Conservation (phyloP, 306 rosid genomes). For the Ormosia semicastrata region DNA sequence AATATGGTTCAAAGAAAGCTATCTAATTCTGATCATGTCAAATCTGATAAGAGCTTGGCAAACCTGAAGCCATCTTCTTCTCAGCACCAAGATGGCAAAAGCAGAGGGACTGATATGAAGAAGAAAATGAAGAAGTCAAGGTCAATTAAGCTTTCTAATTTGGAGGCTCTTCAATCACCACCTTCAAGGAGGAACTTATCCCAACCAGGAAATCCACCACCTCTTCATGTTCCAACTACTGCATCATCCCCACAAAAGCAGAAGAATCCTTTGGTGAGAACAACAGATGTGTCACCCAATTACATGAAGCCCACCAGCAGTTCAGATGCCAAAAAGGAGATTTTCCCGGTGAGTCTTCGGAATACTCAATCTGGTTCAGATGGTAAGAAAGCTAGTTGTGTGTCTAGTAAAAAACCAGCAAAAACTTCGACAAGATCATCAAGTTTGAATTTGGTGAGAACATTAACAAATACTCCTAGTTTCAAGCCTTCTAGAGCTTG, state of each 20-base stretch:
- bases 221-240: constrained; percentile 32
- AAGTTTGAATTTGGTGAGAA: constrained; percentile 45
- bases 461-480: constrained; percentile 48
- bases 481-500: constrained; percentile 46
- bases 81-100: constrained; percentile 53
- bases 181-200: constrained; percentile 35
- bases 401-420: constrained; percentile 37
- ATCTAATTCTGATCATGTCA: constrained; percentile 45
- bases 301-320: constrained; percentile 84
- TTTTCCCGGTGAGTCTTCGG: constrained; percentile 38
- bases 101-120: constrained; percentile 48
- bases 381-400: constrained; percentile 39
- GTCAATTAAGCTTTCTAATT: constrained; percentile 53
- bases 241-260: constrained; percentile 36
- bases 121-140: constrained; percentile 61
- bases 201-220: constrained; percentile 48
- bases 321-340: constrained; percentile 64
- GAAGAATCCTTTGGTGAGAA: constrained; percentile 34
- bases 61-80: constrained; percentile 42
- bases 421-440: constrained; percentile 41
- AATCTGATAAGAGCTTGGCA: constrained; percentile 34
- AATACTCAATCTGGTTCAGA: constrained; percentile 33
- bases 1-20: constrained; percentile 71
- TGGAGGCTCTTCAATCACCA: constrained; percentile 42
- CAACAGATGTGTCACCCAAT: constrained; percentile 46